Evolutionary conservation across 2,329 filamentous ascomycete species (phyloP).

Genomic region (Penicillium sumatraense): DNA sequence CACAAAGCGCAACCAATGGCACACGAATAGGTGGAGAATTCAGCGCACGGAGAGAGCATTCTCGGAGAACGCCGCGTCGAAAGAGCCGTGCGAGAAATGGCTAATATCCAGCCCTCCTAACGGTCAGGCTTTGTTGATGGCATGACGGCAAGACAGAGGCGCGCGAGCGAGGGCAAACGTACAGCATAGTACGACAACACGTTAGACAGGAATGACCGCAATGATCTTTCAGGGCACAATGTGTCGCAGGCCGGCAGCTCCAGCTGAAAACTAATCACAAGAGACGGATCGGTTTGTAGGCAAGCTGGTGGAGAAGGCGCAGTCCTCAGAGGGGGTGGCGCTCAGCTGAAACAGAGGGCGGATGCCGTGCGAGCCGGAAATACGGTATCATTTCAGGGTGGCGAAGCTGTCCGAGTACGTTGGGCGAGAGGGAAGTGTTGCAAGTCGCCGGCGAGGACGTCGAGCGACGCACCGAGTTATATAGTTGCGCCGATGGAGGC

Average conservation of each 20-base stretch:
- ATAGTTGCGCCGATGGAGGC: background rate
- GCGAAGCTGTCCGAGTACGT: background rate
- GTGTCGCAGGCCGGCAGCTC: background rate
- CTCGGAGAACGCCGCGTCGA: background rate
- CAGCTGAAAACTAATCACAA: background rate
- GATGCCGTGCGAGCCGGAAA: background rate
- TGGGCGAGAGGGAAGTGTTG: background rate
- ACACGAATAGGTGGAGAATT: background rate
- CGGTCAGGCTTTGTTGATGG: background rate
- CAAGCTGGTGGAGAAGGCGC: background rate
- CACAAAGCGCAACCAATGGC: background rate
- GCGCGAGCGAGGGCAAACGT: background rate
- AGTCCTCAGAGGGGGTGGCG: background rate
- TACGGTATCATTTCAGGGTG: background rate
- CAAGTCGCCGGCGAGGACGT: background rate
- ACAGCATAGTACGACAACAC: background rate
- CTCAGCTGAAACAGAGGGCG: background rate
- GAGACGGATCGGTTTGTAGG: background rate
- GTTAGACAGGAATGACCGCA: background rate
- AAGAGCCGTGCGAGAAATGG: background rate
- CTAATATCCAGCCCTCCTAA: background rate
- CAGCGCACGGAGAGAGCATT: background rate
- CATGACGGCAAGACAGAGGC: background rate
- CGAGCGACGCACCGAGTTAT: constrained; percentile 1
- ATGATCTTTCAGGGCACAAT: background rate